These are phyloP conservation scores for Excoecaria cochinchinensis DNA, from an alignment of 345 rosid genomes.

Conservation along the genomic window DNA sequence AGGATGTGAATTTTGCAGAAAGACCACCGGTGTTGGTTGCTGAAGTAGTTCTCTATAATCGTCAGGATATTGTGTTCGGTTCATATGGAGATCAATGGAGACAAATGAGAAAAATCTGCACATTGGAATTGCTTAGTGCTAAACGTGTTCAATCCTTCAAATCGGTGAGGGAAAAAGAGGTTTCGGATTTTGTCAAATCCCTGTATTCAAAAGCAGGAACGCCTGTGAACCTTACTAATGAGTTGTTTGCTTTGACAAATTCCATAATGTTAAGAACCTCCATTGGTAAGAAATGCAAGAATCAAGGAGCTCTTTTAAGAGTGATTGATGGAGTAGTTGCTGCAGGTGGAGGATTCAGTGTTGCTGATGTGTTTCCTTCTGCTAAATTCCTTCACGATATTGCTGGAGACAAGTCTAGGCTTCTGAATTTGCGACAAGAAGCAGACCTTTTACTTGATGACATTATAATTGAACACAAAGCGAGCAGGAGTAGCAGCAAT, in stretches of 20 bases:
- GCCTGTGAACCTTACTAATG: slow-evolving; percentile 17
- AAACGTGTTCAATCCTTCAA: slow-evolving; percentile 24
- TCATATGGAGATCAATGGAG: slow-evolving; percentile 25
- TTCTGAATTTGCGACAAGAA: neutral
- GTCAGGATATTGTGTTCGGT: neutral
- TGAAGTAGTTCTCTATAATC: slow-evolving; percentile 7
- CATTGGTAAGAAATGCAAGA: slow-evolving; percentile 22
- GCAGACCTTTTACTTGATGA: slow-evolving; percentile 6
- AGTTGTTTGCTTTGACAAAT: slow-evolving; percentile 1
- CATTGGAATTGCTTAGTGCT: slow-evolving; percentile 14
- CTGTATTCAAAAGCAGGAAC: neutral
- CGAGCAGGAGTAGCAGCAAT: neutral
- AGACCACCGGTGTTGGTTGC: slow-evolving; percentile 16
- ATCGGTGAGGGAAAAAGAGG: slow-evolving; percentile 21
- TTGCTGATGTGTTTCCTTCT: slow-evolving; percentile 18
- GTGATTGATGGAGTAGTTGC: neutral
- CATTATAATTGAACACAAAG: neutral
- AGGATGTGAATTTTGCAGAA: slow-evolving; percentile 27
- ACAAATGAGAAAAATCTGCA: slow-evolving; percentile 20
- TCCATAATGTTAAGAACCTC: slow-evolving; percentile 21
- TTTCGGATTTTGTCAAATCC: neutral
- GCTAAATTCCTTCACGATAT: neutral
- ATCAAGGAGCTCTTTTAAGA: slow-evolving; percentile 9
- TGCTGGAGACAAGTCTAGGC: neutral
- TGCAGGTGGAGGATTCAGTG: neutral